A percentile compares a stretch with the other conserved stretches of the same genome.
These are phyloP conservation scores for Saturnispora dispora DNA, from an alignment of 805 yeast species.

Conservation along the genomic window DNA sequence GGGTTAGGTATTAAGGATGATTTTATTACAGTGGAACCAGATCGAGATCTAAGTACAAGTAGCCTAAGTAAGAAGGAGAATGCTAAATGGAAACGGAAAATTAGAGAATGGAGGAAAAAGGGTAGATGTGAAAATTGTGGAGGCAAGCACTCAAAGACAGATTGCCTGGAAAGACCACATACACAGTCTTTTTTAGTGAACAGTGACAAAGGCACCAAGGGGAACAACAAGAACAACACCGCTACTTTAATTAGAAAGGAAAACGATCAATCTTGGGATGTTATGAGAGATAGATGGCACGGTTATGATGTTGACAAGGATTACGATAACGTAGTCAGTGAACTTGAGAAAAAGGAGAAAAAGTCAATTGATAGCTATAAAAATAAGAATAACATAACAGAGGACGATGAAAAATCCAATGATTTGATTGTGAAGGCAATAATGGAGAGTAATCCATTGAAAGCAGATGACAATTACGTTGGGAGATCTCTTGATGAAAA, in stretches of 20 bases:
- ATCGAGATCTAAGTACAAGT: constrained; percentile 7
- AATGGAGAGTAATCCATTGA: constrained; percentile 7
- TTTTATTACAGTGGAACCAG: constrained; percentile 18
- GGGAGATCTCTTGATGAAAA: constrained; percentile 66
- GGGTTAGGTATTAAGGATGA: constrained; percentile 53
- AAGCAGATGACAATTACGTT: constrained; percentile 26
- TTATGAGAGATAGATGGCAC: constrained; percentile 63
- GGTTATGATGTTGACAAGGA: constrained; percentile 58
- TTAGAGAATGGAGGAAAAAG: constrained; percentile 16
- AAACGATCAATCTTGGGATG: constrained; percentile 24
- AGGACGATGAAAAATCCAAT: constrained; percentile 36
- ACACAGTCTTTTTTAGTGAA: constrained; percentile 30
- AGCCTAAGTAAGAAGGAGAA: constrained; percentile 3
- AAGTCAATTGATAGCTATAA: constrained; percentile 16
- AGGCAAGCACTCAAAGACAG: constrained; percentile 38
- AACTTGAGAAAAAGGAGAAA: constrained; percentile 35
- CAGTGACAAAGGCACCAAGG: constrained; percentile 7
- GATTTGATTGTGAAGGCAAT: constrained; percentile 30
- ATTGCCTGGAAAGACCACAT: constrained; percentile 52
- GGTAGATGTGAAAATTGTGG: constrained; percentile 55
- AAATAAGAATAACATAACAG: constrained; percentile 5
- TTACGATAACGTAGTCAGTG: constrained; percentile 41
- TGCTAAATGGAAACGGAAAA: constrained; percentile 4
- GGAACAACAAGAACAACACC: constrained; percentile 7
- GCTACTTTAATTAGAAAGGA: constrained; percentile 16